A percentile compares a stretch with the other conserved stretches of the same genome.
These are phyloP conservation scores for Diospyros lotus DNA, from an alignment of 148 eudicot genomes.

Conservation along the genomic window DNA sequence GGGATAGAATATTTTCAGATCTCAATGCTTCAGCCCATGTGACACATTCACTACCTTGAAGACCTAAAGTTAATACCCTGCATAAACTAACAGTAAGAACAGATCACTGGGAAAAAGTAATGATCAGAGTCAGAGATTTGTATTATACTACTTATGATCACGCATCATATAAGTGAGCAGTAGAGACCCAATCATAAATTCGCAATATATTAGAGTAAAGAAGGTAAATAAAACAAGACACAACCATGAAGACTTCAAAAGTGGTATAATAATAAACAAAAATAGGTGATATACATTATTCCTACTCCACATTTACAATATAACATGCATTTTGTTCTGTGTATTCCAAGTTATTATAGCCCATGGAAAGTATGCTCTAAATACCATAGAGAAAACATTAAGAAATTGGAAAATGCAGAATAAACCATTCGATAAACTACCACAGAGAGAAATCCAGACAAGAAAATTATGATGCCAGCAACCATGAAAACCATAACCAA, in stretches of 20 bases:
- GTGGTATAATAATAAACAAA: too few species aligned
- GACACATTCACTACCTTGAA: slow-evolving; percentile 64
- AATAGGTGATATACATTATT: too few species aligned
- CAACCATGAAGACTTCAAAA: neutral
- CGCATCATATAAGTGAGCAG: neutral
- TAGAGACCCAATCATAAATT: neutral
- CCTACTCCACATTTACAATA: neutral
- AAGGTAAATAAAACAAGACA: neutral
- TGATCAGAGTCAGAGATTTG: neutral
- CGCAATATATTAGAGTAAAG: too few species aligned
- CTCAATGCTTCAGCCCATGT: slow-evolving; percentile 75
- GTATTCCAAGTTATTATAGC: neutral
- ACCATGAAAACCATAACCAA: neutral
- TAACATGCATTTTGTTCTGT: neutral
- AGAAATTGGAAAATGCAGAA: too few species aligned
- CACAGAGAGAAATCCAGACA: neutral
- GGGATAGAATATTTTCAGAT: slow-evolving; percentile 59
- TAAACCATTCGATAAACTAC: neutral
- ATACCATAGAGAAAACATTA: too few species aligned
- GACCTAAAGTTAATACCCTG: slow-evolving; percentile 77
- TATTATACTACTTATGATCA: neutral
- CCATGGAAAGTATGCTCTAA: too few species aligned
- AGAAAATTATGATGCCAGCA: neutral
- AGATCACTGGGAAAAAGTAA: neutral
- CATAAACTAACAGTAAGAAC: slow-evolving; percentile 9